Conservation (phyloP, 352 stramenopile genomes). For the Globisporangium cederbergense region DNA sequence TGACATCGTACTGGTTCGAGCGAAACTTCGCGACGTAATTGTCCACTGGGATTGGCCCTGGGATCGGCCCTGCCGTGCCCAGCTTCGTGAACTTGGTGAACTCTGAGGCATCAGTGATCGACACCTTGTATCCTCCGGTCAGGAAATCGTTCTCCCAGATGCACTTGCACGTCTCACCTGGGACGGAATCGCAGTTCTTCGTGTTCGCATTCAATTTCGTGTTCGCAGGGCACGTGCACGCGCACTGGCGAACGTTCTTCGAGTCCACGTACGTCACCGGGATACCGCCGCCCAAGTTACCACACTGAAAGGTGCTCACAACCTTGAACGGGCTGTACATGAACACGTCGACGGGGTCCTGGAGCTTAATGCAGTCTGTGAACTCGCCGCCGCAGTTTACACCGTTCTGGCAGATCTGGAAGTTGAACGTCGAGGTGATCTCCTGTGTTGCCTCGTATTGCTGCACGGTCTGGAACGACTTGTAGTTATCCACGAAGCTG, state of each 20-base stretch:
- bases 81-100: conserved; percentile 20
- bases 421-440: conserved; percentile 20
- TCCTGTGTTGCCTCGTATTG: conserved; percentile 14
- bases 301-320: conserved; percentile 37
- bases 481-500: conserved; percentile 17
- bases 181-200: conserved; percentile 25
- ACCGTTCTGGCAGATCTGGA: conserved; percentile 24
- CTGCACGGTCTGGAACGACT: conserved; percentile 11
- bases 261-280: conserved; percentile 44
- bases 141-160: conserved; percentile 28
- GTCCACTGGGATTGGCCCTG: conserved; percentile 42
- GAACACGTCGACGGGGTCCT: conserved; percentile 42
- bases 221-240: conserved; percentile 45
- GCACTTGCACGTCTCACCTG: conserved; percentile 32
- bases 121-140: conserved; percentile 14
- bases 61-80: conserved; percentile 26
- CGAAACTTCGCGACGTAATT: conserved; percentile 50
- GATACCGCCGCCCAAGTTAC: conserved; percentile 26
- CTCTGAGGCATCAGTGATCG: conserved; percentile 14
- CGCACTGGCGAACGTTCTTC: conserved; percentile 35
- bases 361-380: conserved; percentile 39
- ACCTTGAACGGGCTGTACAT: conserved; percentile 68
- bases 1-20: conserved; percentile 20
- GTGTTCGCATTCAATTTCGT: conserved; percentile 24
- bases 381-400: conserved; percentile 18